Evolutionary conservation across 164 flowering plant genomes (phyloP).

Genomic region (Houttuynia cordata): DNA sequence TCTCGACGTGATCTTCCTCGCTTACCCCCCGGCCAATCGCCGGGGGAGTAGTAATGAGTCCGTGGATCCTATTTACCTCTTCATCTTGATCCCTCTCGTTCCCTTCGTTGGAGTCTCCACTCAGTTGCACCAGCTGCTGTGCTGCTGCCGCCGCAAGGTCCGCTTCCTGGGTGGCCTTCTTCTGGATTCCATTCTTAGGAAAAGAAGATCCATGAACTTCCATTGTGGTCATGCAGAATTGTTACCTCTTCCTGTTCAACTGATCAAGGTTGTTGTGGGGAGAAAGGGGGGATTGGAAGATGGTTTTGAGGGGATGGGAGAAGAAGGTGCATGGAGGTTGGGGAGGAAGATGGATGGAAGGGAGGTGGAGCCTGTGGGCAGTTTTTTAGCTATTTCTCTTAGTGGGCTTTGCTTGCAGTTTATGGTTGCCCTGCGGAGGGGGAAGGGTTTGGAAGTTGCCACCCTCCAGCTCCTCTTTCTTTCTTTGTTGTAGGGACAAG

Average conservation of each 20-base stretch:
- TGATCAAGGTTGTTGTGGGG: too few relatives aligned
- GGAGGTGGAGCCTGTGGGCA: not conserved
- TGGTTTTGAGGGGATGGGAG: not conserved
- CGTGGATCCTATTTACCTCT: not conserved
- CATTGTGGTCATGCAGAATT: slow-evolving; percentile 3
- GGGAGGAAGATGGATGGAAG: not conserved
- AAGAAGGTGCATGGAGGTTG: not conserved
- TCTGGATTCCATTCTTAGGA: not conserved
- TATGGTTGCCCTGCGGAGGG: too few relatives aligned
- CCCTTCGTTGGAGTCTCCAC: slow-evolving; percentile 16
- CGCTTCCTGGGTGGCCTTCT: slow-evolving; percentile 7
- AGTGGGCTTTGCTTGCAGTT: not conserved
- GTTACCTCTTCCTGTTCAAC: too few relatives aligned
- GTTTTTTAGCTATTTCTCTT: not conserved
- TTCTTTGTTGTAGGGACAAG: not conserved
- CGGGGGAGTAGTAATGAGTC: slow-evolving; percentile 3
- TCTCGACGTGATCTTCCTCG: slow-evolving; percentile 7
- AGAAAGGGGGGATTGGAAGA: not conserved
- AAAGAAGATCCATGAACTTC: slow-evolving; percentile 6
- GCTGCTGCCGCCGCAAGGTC: slow-evolving; percentile 25
- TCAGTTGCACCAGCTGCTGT: slow-evolving; percentile 30
- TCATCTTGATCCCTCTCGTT: not conserved
- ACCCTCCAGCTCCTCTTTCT: too few relatives aligned
- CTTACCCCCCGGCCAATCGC: not conserved
- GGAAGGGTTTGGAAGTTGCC: not conserved